phyloP scores from a whole-genome alignment of 1,284 basidiomycete genomes.

The Cryptococcus sp. region DNA sequence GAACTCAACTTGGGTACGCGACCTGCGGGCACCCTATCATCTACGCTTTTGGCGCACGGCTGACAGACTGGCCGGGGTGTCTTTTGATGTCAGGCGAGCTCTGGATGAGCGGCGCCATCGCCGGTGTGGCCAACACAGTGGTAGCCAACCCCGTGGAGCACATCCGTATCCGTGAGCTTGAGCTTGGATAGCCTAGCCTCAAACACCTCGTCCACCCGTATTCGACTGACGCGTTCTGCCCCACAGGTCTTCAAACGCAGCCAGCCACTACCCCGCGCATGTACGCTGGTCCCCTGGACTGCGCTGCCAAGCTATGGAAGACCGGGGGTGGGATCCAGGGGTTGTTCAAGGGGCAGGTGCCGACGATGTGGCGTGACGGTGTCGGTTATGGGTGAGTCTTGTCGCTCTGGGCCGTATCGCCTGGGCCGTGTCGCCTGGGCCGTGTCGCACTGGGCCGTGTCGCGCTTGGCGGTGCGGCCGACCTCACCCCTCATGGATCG shows the following conservation, averaged over 20 bases:
- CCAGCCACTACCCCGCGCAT: conserved; percentile 62
- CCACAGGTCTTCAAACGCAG: conserved; percentile 78
- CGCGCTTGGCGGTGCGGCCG: too few relatives aligned
- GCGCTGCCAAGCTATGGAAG: conserved; percentile 71
- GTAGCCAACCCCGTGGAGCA: conserved; percentile 96
- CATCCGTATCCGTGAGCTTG: conserved; percentile 82
- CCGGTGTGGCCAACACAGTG: conserved; percentile 85
- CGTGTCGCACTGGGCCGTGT: neutral
- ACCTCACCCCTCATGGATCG: too few relatives aligned
- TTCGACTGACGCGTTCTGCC: neutral
- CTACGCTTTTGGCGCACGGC: neutral
- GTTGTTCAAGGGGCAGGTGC: conserved; percentile 87
- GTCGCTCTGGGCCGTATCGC: too few relatives aligned
- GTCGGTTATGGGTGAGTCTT: conserved; percentile 64
- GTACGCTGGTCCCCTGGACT: conserved; percentile 82
- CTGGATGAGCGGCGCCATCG: conserved; percentile 71
- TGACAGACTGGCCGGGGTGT: neutral
- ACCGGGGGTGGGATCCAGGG: conserved; percentile 74
- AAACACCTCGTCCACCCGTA: neutral
- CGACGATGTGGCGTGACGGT: conserved; percentile 84
- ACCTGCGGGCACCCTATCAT: too few relatives aligned
- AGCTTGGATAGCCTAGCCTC: neutral
- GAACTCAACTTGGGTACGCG: conserved; percentile 34
- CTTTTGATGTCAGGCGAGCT: conserved; percentile 57
- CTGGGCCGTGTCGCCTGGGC: neutral